Evolutionary conservation across 345 rosid genomes (phyloP).

Genomic region (Luvunga scandens): DNA sequence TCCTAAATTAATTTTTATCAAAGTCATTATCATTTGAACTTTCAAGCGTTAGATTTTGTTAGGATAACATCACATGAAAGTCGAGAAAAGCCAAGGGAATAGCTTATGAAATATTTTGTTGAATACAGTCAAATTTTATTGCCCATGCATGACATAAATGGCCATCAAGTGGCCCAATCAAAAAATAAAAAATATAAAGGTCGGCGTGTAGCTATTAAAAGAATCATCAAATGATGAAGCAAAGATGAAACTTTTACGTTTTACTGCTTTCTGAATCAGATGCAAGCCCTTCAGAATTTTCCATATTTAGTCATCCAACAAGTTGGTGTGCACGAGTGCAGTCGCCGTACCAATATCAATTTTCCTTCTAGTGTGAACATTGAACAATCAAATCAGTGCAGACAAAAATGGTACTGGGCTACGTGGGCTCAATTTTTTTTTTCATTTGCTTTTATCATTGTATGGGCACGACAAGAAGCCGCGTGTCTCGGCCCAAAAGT

Average conservation of each 20-base stretch:
- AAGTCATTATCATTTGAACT: not conserved
- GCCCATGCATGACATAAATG: conserved; percentile 10
- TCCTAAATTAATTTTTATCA: not conserved
- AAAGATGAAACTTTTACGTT: not conserved
- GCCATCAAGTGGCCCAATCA: not conserved
- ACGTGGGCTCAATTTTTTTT: not conserved
- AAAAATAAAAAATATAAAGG: not conserved
- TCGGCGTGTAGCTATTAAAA: conserved; percentile 9
- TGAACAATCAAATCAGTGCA: not conserved
- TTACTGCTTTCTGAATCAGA: not conserved
- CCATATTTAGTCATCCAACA: not conserved
- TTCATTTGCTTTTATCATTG: not conserved
- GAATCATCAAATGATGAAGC: conserved; percentile 10
- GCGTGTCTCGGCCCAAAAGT: no score
- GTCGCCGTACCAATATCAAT: not conserved
- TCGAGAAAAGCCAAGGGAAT: not conserved
- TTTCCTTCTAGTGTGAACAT: not conserved
- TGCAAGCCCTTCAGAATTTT: conserved; percentile 3
- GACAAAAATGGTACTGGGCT: not conserved
- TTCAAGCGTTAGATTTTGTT: not conserved
- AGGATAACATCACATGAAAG: not conserved
- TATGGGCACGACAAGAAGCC: not conserved
- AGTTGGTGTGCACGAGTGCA: not conserved
- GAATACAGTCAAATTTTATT: not conserved
- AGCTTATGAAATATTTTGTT: no score